These are phyloP conservation scores for Leptomonas pyrrhocoris DNA, from an alignment of 208 protist genomes.

Conservation along the genomic window DNA sequence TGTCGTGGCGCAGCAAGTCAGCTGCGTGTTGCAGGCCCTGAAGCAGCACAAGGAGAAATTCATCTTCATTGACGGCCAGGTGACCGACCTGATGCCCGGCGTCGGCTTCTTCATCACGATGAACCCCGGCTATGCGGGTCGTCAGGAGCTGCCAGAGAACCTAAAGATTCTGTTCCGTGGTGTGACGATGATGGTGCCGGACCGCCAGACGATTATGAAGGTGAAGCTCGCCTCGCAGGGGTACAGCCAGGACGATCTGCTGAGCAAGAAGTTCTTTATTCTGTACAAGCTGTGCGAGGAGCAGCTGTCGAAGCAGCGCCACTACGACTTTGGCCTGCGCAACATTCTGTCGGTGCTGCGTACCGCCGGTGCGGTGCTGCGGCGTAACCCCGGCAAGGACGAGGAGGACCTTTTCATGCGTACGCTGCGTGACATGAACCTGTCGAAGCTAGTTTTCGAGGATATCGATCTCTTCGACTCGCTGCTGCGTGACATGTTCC, in stretches of 20 bases:
- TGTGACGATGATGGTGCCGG: slow-evolving; percentile 99
- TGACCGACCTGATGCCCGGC: slow-evolving; percentile 90
- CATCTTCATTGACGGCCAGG: slow-evolving; percentile 93
- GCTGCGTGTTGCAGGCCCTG: slow-evolving; percentile 90
- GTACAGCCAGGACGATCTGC: slow-evolving; percentile 92
- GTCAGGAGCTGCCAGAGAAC: slow-evolving; percentile 98
- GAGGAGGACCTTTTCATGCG: slow-evolving; percentile 96
- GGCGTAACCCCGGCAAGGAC: slow-evolving; percentile 85
- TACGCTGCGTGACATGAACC: slow-evolving; percentile 97
- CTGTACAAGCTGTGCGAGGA: slow-evolving; percentile 97
- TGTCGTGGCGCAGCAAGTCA: slow-evolving; percentile 94
- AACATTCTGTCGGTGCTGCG: slow-evolving; percentile 98
- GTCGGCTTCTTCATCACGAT: slow-evolving; percentile 98
- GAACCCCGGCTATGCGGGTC: slow-evolving; percentile 98
- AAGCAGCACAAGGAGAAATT: slow-evolving; percentile 94
- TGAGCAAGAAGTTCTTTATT: slow-evolving; percentile 95
- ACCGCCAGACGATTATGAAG: slow-evolving; percentile 97
- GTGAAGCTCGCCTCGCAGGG: slow-evolving; percentile 94
- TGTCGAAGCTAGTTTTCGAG: slow-evolving; percentile 97
- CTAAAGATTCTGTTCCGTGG: slow-evolving; percentile 98
- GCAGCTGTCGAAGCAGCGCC: slow-evolving; percentile 98
- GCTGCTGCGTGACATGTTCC: slow-evolving; percentile 95
- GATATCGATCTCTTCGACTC: slow-evolving; percentile 98
- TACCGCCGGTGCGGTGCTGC: slow-evolving; percentile 93
- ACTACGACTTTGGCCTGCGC: slow-evolving; percentile 98